Evolutionary conservation across 2,329 filamentous ascomycete genomes (phyloP).

Genomic region (Drechslerella coelobrocha): DNA sequence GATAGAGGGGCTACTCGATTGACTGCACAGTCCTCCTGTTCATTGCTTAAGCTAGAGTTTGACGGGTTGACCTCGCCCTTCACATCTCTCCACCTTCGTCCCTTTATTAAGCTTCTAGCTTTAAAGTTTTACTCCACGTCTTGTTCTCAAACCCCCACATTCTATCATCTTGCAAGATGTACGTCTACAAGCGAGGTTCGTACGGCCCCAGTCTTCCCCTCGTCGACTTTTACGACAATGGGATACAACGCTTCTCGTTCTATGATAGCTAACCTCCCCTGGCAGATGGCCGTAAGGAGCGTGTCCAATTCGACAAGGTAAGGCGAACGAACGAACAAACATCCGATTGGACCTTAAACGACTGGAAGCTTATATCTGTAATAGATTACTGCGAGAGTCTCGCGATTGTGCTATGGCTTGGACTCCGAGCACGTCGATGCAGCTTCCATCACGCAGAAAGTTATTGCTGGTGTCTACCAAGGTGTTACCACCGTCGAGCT

Average conservation of each 20-base stretch:
- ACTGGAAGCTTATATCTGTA: background rate
- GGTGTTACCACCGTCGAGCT: constrained; percentile 96
- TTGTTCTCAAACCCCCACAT: constrained; percentile 12
- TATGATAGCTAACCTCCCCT: constrained; percentile 20
- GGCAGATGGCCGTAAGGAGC: constrained; percentile 97
- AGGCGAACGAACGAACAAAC: background rate
- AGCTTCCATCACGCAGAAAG: constrained; percentile 97
- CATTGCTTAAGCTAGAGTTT: constrained; percentile 13
- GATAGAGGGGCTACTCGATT: background rate
- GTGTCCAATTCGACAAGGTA: constrained; percentile 95
- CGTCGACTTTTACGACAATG: background rate
- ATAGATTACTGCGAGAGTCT: constrained; percentile 95
- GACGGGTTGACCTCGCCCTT: constrained; percentile 17
- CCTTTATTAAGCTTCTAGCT: background rate
- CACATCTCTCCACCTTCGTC: background rate
- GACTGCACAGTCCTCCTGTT: too few relatives aligned
- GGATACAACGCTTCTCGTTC: constrained; percentile 2
- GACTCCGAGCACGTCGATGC: constrained; percentile 96
- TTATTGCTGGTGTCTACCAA: constrained; percentile 98
- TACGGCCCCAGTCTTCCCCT: background rate
- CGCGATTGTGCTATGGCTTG: constrained; percentile 94
- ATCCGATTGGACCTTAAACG: background rate
- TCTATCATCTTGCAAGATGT: constrained; percentile 61
- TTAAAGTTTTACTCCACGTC: background rate
- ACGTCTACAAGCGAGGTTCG: constrained; percentile 69